phyloP scores from a whole-genome alignment of 495 filamentous ascomycete genomes.

The Penicillium daleae region DNA sequence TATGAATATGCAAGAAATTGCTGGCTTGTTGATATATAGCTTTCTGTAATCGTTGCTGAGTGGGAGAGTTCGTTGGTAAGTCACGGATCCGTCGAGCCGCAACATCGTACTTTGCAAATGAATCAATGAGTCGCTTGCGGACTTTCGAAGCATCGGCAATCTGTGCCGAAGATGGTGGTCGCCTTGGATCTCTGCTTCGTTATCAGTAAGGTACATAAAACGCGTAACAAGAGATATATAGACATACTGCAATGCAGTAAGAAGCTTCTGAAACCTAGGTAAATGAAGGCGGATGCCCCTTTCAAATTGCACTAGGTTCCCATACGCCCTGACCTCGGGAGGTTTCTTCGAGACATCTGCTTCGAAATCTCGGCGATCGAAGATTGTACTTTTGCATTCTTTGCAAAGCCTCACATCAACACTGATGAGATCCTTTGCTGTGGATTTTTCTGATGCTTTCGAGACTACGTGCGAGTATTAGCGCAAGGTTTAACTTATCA shows the following conservation, averaged over 20 bases:
- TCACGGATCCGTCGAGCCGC: conserved; percentile 84
- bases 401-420: conserved; percentile 90
- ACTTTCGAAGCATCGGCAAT: conserved; percentile 88
- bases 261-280: conserved; percentile 83
- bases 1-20: conserved; percentile 86
- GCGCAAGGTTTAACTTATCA: conserved; percentile 3
- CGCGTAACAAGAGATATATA: neutral
- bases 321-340: conserved; percentile 78
- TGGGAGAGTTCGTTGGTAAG: conserved; percentile 69
- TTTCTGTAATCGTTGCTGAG: conserved; percentile 79
- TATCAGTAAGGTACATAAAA: conserved; percentile 24
- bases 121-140: conserved; percentile 86
- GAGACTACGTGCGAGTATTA: conserved; percentile 42
- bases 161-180: conserved; percentile 72
- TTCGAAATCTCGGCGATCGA: conserved; percentile 81
- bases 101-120: conserved; percentile 86
- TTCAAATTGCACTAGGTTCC: conserved; percentile 88
- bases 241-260: conserved; percentile 66
- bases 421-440: conserved; percentile 54
- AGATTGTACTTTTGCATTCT: conserved; percentile 83
- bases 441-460: conserved; percentile 63
- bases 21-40: conserved; percentile 82
- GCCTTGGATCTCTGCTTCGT: conserved; percentile 60
- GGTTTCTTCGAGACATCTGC: conserved; percentile 69
- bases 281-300: conserved; percentile 81